These are phyloP conservation scores for Ligustrum vulgare DNA, from an alignment of 257 asterid genomes.

Conservation along the genomic window DNA sequence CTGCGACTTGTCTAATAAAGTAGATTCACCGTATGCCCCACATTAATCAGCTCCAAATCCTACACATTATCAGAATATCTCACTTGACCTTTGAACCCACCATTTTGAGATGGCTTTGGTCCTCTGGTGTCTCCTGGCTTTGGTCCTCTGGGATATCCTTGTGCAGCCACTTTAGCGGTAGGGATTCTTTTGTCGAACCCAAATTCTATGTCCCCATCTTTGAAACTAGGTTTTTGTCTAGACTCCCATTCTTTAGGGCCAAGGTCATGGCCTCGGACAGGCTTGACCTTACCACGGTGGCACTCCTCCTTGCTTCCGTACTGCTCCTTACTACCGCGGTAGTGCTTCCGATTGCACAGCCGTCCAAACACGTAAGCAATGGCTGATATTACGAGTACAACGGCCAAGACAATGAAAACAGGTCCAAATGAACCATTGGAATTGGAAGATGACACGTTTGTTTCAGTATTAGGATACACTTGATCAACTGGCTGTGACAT, in stretches of 20 bases:
- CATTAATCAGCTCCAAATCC: background rate
- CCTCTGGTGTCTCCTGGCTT: too few species aligned
- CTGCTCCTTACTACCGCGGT: slow-evolving; percentile 34
- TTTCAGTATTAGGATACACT: slow-evolving; percentile 50
- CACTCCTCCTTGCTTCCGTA: slow-evolving; percentile 8
- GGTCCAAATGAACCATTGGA: slow-evolving; percentile 76
- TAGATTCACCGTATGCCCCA: background rate
- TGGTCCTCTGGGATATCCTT: background rate
- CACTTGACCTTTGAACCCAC: slow-evolving; percentile 3
- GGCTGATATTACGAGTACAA: slow-evolving; percentile 58
- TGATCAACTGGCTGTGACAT: slow-evolving; percentile 54
- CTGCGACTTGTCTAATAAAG: background rate
- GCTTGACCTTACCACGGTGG: slow-evolving; percentile 8
- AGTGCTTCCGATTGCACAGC: slow-evolving; percentile 52
- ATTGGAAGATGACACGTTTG: slow-evolving; percentile 36
- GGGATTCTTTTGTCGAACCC: slow-evolving; percentile 57
- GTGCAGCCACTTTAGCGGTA: slow-evolving; percentile 28
- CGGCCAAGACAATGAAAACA: slow-evolving; percentile 68
- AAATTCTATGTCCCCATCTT: slow-evolving; percentile 66
- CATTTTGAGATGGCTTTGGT: background rate
- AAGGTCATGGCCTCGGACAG: background rate
- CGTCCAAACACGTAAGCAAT: slow-evolving; percentile 72
- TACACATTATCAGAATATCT: slow-evolving; percentile 4
- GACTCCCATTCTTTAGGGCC: slow-evolving; percentile 45
- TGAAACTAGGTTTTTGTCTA: slow-evolving; percentile 45